These are phyloP conservation scores for Flaveria robusta DNA, from an alignment of 129 eudicot genomes.

Conservation along the genomic window DNA sequence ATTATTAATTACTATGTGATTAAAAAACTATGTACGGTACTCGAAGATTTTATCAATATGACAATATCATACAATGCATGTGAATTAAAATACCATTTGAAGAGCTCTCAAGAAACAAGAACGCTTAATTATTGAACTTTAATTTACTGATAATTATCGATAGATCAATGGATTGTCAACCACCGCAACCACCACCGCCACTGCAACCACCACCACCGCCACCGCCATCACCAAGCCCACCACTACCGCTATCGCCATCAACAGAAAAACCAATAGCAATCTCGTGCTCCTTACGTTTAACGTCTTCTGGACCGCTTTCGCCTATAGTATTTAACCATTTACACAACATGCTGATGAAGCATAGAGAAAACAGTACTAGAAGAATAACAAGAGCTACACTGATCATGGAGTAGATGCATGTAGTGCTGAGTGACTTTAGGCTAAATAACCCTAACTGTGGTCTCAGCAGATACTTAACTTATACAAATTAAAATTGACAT, in stretches of 20 bases:
- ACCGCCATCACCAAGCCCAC: background rate
- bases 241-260: background rate
- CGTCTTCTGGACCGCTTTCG: background rate
- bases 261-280: background rate
- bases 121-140: no score
- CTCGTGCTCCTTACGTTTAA: slow-evolving; percentile 4
- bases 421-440: background rate
- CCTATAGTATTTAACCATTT: background rate
- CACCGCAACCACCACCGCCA: background rate
- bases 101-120: no score
- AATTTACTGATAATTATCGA: background rate
- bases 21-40: no score
- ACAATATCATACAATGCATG: no score
- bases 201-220: background rate
- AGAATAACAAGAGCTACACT: background rate
- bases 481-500: slow-evolving; percentile 1
- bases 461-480: background rate
- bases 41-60: no score
- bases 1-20: no score
- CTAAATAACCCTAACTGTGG: background rate
- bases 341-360: background rate
- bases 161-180: background rate
- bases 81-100: no score
- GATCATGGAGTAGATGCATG: no score
- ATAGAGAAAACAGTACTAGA: background rate